Evolutionary conservation across 805 yeast species (phyloP).

Genomic region (Yamadazyma ubonensis): DNA sequence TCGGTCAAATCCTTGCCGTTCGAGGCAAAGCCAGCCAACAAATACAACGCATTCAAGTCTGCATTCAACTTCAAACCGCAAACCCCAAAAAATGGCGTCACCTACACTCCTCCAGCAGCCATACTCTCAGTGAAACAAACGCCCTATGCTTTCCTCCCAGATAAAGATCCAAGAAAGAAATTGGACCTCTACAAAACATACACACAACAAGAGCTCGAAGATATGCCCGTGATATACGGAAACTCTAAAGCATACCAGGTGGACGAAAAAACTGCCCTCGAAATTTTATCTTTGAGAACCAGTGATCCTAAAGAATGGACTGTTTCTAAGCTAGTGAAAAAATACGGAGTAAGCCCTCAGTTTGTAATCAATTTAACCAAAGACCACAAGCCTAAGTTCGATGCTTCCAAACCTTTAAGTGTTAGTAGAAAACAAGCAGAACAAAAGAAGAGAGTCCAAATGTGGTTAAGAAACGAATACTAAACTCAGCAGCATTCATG

Average conservation of each 20-base stretch:
- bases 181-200: slow-evolving; percentile 27
- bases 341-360: slow-evolving; percentile 50
- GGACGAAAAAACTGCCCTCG: slow-evolving; percentile 54
- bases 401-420: neutral
- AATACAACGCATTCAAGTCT: slow-evolving; percentile 61
- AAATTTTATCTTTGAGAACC: slow-evolving; percentile 55
- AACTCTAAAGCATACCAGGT: slow-evolving; percentile 47
- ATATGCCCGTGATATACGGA: slow-evolving; percentile 43
- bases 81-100: slow-evolving; percentile 56
- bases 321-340: slow-evolving; percentile 56
- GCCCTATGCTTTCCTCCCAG: slow-evolving; percentile 69
- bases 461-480: slow-evolving; percentile 63
- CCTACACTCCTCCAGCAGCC: slow-evolving; percentile 60
- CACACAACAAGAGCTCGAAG: slow-evolving; percentile 32
- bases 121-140: slow-evolving; percentile 53
- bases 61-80: slow-evolving; percentile 60
- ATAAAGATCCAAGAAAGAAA: slow-evolving; percentile 54
- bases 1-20: slow-evolving; percentile 24
- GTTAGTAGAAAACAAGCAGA: slow-evolving; percentile 42
- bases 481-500: slow-evolving; percentile 14
- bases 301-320: slow-evolving; percentile 65
- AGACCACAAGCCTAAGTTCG: slow-evolving; percentile 33
- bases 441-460: slow-evolving; percentile 53
- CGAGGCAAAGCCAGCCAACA: slow-evolving; percentile 47
- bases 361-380: slow-evolving; percentile 14